These are phyloP conservation scores for Immersiporthe knoxdaviesiana DNA, from an alignment of 2,329 filamentous ascomycete genomes.

Conservation along the genomic window DNA sequence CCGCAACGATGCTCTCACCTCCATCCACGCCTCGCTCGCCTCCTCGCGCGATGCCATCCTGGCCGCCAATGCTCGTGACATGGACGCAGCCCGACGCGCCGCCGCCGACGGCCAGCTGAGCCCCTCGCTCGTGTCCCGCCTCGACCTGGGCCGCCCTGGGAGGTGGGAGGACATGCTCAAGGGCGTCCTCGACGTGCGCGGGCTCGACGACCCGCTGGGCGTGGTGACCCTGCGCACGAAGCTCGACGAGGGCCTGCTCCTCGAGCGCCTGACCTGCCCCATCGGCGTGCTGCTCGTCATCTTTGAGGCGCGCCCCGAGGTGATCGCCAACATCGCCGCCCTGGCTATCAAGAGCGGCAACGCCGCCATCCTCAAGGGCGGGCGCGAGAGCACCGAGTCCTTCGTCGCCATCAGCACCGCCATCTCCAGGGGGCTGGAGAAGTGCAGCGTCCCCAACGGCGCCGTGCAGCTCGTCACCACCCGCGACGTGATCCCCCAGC, in stretches of 20 bases:
- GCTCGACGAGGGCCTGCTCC: conserved; percentile 81
- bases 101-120: conserved; percentile 77
- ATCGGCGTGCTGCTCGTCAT: conserved; percentile 98
- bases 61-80: conserved; percentile 82
- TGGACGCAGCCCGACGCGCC: conserved; percentile 73
- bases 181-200: conserved; percentile 86
- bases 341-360: conserved; percentile 97
- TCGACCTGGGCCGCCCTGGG: conserved; percentile 83
- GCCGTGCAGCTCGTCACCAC: conserved; percentile 95
- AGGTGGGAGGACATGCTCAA: conserved; percentile 99
- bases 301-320: conserved; percentile 95
- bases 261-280: conserved; percentile 89
- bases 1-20: conserved; percentile 82
- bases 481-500: conserved; percentile 83
- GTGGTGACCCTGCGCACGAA: conserved; percentile 81
- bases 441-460: conserved; percentile 76
- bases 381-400: conserved; percentile 94
- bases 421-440: conserved; percentile 76
- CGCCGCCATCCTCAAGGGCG: conserved; percentile 93
- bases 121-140: conserved; percentile 80
- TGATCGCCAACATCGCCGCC: conserved; percentile 97
- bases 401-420: conserved; percentile 87
- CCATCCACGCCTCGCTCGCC: conserved; percentile 77
- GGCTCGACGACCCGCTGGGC: conserved; percentile 89
- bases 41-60: conserved; percentile 75